A percentile compares a stretch with the other conserved stretches of the same genome.
Conservation (phyloP, 768 basidiomycete species). For the Rhodotorula sphaerocarpa region DNA sequence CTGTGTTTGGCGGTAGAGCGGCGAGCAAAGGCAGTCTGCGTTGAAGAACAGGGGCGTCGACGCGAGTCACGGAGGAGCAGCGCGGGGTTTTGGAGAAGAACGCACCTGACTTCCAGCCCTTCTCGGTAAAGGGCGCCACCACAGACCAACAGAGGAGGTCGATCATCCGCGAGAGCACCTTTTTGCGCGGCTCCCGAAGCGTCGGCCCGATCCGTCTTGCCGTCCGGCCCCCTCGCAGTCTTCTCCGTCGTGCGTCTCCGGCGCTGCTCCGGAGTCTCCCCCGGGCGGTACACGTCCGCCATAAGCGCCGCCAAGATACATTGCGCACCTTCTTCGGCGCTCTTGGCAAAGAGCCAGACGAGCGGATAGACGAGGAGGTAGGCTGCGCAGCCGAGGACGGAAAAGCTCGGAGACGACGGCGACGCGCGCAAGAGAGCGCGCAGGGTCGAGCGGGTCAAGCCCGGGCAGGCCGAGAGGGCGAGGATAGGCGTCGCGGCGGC, state of each 20-base stretch:
- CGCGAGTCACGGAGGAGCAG: neutral
- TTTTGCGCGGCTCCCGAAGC: neutral
- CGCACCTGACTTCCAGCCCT: constrained; percentile 22
- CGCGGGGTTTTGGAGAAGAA: neutral
- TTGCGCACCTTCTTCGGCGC: constrained; percentile 23
- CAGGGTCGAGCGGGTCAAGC: constrained; percentile 54
- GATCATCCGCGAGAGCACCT: neutral
- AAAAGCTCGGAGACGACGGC: neutral
- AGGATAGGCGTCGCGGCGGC: constrained; percentile 59
- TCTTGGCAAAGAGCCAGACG: constrained; percentile 31
- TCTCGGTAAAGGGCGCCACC: constrained; percentile 27
- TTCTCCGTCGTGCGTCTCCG: neutral
- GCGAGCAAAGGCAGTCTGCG: constrained; percentile 18
- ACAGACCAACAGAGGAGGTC: constrained; percentile 1
- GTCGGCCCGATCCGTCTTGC: neutral
- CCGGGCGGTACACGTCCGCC: constrained; percentile 2
- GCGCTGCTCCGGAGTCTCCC: constrained; percentile 7
- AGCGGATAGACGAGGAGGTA: constrained; percentile 24
- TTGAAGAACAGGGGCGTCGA: too few species aligned
- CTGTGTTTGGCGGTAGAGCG: neutral
- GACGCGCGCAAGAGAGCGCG: constrained; percentile 12
- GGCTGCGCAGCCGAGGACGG: constrained; percentile 8
- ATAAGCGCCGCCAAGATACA: constrained; percentile 13
- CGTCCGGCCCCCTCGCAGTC: neutral
- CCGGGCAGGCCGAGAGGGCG: constrained; percentile 64